Conservation (phyloP, 352 stramenopile genomes). For the Elongisporangium prolatum region DNA sequence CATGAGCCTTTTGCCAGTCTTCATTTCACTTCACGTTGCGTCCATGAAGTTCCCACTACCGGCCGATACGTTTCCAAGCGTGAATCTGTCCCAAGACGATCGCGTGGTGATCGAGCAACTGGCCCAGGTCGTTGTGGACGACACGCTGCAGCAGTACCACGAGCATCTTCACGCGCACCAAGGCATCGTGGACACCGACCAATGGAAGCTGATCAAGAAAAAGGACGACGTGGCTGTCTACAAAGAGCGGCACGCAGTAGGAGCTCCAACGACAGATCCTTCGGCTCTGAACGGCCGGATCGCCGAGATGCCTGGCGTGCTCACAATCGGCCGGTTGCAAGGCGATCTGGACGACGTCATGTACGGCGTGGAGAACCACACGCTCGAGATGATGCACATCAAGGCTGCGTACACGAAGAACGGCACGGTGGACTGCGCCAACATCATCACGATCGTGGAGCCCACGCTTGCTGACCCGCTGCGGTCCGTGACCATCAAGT, state of each 20-base stretch:
- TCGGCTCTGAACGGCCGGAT: too few relatives aligned
- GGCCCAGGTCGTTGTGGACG: conserved; percentile 23
- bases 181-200: conserved; percentile 14
- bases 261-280: too few relatives aligned
- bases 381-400: conserved; percentile 43
- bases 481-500: conserved; percentile 53
- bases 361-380: too few relatives aligned
- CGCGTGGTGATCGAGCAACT: conserved; percentile 21
- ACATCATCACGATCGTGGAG: conserved; percentile 25
- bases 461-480: conserved; percentile 40
- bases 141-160: conserved; percentile 29
- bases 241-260: conserved; percentile 8
- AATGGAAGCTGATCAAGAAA: conserved; percentile 28
- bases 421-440: conserved; percentile 41
- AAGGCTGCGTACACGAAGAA: conserved; percentile 43
- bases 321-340: conserved; percentile 29
- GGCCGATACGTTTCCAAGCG: conserved; percentile 13
- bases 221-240: conserved; percentile 20
- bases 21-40: too few relatives aligned
- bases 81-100: conserved; percentile 13
- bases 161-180: conserved; percentile 12
- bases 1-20: too few relatives aligned
- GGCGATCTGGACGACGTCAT: too few relatives aligned
- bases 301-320: conserved; percentile 4
- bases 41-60: conserved; percentile 31